These are phyloP conservation scores for Helenozyma rhizophorensis DNA, from an alignment of 805 yeast species.

Conservation along the genomic window DNA sequence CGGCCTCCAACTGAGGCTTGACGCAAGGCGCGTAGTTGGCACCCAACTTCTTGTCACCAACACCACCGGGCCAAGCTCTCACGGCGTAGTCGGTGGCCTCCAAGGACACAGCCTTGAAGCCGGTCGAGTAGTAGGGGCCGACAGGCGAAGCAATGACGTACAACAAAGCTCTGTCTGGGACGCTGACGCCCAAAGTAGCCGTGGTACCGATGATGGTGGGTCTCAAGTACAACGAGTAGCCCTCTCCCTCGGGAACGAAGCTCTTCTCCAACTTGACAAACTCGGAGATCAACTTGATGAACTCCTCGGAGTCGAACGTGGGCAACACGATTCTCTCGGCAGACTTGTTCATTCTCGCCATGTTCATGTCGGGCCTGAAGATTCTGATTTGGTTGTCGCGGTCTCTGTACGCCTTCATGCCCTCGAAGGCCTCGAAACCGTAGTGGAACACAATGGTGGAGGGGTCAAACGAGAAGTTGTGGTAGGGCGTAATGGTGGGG, in stretches of 20 bases:
- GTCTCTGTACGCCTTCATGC: conserved; percentile 85
- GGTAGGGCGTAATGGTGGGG: conserved; percentile 89
- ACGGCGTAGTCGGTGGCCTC: conserved; percentile 96
- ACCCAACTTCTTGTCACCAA: conserved; percentile 93
- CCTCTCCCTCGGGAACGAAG: conserved; percentile 80
- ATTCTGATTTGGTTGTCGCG: conserved; percentile 54
- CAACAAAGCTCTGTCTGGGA: conserved; percentile 77
- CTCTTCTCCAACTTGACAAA: conserved; percentile 69
- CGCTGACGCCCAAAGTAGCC: conserved; percentile 79
- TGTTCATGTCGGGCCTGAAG: conserved; percentile 89
- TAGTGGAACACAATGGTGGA: conserved; percentile 90
- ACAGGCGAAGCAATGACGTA: conserved; percentile 93
- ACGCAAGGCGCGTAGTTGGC: conserved; percentile 97
- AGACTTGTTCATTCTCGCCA: conserved; percentile 85
- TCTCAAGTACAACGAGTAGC: conserved; percentile 88
- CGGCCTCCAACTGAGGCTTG: conserved; percentile 86
- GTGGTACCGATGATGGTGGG: conserved; percentile 95
- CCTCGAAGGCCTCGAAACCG: conserved; percentile 93
- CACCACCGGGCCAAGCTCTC: conserved; percentile 99
- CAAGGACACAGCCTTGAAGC: conserved; percentile 90
- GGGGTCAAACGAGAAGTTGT: conserved; percentile 73
- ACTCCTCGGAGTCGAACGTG: conserved; percentile 72
- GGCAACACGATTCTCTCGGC: conserved; percentile 90
- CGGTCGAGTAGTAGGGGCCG: conserved; percentile 86
- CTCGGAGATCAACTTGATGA: conserved; percentile 70